Evolutionary conservation across 1,284 basidiomycete genomes (phyloP), one percentile per base, ranked within the genome.

Genomic region (Fistulinella cinereoalba): DNA sequence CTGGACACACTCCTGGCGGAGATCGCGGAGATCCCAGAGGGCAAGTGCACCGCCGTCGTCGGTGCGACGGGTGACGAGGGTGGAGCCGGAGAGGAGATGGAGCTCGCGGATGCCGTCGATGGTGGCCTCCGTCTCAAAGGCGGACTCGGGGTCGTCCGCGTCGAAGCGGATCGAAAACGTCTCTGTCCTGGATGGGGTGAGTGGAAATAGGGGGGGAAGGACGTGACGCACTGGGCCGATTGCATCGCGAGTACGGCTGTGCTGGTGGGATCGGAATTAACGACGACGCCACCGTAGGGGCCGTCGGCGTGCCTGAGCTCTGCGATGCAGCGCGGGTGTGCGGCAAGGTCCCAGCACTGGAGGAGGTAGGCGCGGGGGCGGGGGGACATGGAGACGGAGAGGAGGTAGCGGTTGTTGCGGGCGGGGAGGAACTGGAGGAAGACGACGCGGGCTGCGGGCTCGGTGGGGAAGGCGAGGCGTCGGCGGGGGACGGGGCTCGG

Each of bases 291-390:
- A n/a, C 63, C 56, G 36, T 71, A 69, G 1, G 61, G 62, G 13
- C 63, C 64, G 4, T 59, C 55, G 6, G 71, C 46, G 15, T 62
- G 61, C 11, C 56, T 46, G 41, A 62, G 66, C 16, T 59, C 52
- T 1, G 74, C 76, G 27, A 76, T 54, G 52, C 71, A 76, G 8
- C 38, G 47, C 0, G 73, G 68, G 22, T 38, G 21, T 6, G 42
- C 28, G 3, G 49, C 37, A 6, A 77, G 38, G 49, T 82, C 77
- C 81, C 81, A 83, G 46, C 79, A 80, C 41, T 77, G 74, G 28
- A 83, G 44, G 8, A 59, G 61, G 33, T 71, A 74, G n/a, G 55
- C 39, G 12, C 58, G 45, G 19, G 42, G 58, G 7, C 28, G 48
- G n/a, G 41, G 56, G 16, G 53, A 61, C 58, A 62, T 60, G 16